Conservation (phyloP, 2,329 filamentous ascomycete genomes). For the Endoconidiophora polonica region DNA sequence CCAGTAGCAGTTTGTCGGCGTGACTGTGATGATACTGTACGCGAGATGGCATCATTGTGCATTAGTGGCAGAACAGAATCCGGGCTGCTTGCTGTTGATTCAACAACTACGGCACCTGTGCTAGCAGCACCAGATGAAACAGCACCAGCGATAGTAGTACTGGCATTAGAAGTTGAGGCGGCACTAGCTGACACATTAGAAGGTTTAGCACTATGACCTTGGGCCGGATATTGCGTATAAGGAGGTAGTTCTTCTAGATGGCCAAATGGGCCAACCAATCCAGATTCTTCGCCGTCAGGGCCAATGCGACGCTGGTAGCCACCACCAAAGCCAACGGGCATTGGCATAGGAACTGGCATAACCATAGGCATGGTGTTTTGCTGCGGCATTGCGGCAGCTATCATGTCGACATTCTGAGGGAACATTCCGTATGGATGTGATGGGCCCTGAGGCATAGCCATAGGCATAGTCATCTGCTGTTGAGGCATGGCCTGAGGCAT, state of each 20-base stretch:
- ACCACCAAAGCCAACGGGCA: slow-evolving; percentile 59
- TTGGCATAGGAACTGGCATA: slow-evolving; percentile 28
- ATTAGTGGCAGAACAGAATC: background rate
- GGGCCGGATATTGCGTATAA: slow-evolving; percentile 78
- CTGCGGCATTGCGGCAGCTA: slow-evolving; percentile 40
- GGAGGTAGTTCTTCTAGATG: slow-evolving; percentile 84
- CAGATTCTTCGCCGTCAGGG: slow-evolving; percentile 76
- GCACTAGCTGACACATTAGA: slow-evolving; percentile 20
- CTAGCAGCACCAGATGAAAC: slow-evolving; percentile 1
- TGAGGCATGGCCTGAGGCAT: background rate
- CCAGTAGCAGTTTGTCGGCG: background rate
- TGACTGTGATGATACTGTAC: slow-evolving; percentile 1
- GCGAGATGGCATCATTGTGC: background rate
- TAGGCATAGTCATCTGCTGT: too few relatives aligned
- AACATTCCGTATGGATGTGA: slow-evolving; percentile 80
- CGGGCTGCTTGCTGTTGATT: background rate
- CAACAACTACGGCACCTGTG: background rate
- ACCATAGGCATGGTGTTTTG: slow-evolving; percentile 35
- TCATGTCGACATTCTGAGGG: slow-evolving; percentile 56
- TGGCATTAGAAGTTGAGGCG: background rate
- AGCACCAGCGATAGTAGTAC: slow-evolving; percentile 3
- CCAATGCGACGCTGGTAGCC: slow-evolving; percentile 57
- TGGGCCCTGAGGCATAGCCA: slow-evolving; percentile 30
- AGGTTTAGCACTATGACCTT: slow-evolving; percentile 40
- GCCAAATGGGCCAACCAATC: slow-evolving; percentile 73